Base-by-base conservation (phyloP, 441 rosid species). In the Erodium moschatum region DNA sequence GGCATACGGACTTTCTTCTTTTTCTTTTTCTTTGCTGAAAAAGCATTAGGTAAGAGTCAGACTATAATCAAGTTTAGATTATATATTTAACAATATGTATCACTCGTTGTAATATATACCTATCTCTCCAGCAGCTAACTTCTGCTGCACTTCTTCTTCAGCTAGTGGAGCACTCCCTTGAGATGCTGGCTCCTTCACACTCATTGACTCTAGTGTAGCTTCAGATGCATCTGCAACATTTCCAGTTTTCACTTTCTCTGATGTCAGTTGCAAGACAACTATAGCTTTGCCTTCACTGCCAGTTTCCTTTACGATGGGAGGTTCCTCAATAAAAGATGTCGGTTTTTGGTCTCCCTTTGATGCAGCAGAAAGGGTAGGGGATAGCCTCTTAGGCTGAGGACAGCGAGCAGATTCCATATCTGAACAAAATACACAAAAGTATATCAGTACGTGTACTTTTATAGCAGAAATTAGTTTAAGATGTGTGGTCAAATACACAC, bases 131-230 rank as follows among this genome's bases (percentile, higher is more conserved):
- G 85, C 74, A 69, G 80, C 89, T 77, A 79, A 76, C 81, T 80
- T 94, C 86, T 90, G 97, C 79, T 86, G 97, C 82, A 87, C 86
- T 79, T 92, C 97, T 82, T 92, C 98, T 66, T 89, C 96, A 69
- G 81, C 80, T 40, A 79, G 73, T 19, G 83, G 92, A 67, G 82
- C 85, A 85, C 90, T 92, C 58, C 92, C 81, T 77, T 90, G 95
- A 40, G 97, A 87, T 60, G 87, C 83, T 65, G 83, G 82, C 78
- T 90, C 98, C 80, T 88, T 89, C 78, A 85, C 77, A 70, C 85
- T 77, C 80, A 82, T 71, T 2, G 97, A 83, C 70, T 90, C 96
- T 40, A 66, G 87, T 10, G 93, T 90, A 77, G 91, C 96, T 71
- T 87, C 97, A 70, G 93, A 86, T 40, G 79, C 82, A 80, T 90